Evolutionary conservation across 2,329 filamentous ascomycete genomes (phyloP), one percentile per base, ranked within the genome.

Genomic region (Dryadomyces quercus-mongolicae): DNA sequence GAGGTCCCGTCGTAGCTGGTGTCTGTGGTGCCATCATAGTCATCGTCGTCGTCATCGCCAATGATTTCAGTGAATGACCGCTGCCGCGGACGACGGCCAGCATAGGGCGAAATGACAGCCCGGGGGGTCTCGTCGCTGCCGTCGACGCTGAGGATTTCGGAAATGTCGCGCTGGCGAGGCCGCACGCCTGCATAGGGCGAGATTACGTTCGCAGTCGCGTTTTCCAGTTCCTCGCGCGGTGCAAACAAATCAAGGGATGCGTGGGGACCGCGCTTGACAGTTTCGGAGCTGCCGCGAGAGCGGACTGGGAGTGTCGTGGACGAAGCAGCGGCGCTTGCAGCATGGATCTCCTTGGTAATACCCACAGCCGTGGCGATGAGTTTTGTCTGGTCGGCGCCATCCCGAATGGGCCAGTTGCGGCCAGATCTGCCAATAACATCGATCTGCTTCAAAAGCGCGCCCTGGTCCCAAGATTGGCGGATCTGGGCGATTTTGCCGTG

Each of bases 401-500:
- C 90, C 61, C 83, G 82, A 65, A 98, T 94, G 54, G 93, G 93
- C 93, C 93, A 98, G 71, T 93, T 95, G 67, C 86, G 87, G 55
- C 88, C 88, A 53, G 86, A 85, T 66, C 84, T 85, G 63, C 93
- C 92, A 68, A 98, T 97, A 55, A 96, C 84, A 58, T 96, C 91
- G 59, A 96, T 79, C 68, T 95, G 86, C 73, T 93, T 97, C 61
- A 98, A 80, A 44, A 98, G 80, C 53, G 89, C 86, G 57, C 84
- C 91, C 70, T 98, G 93, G 67, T 98, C 93, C 93, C 93, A 98
- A 67, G 86, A 88, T 61, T 92, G 81, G 62, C 92, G 87, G 60
- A 97, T 87, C 68, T 93, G 88, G 56, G 78, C 69, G 66, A 98
- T 96, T 72, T 88, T 90, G 67, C 82, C 80, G 49, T 85, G 70